Percentiles rank a stretch among this genome's conserved stretches.
Conservation (phyloP, 2,329 filamentous ascomycete species). For the Orbilia blumenaviensis region DNA sequence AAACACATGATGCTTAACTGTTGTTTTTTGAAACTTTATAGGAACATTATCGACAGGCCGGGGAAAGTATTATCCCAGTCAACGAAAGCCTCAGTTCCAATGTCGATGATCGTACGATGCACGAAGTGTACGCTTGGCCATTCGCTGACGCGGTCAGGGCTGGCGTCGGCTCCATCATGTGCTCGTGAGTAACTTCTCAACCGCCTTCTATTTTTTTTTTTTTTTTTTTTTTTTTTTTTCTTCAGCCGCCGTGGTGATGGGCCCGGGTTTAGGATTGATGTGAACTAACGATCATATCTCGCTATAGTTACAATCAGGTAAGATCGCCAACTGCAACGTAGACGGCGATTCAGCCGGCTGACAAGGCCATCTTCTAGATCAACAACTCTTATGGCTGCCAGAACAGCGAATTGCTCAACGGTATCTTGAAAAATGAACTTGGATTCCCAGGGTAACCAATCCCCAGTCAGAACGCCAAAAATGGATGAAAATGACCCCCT, state of each 20-base stretch:
- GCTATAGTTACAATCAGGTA: slow-evolving; percentile 56
- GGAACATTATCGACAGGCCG: slow-evolving; percentile 51
- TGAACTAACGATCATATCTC: slow-evolving; percentile 34
- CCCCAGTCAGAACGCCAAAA: slow-evolving; percentile 4
- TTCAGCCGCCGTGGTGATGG: slow-evolving; percentile 30
- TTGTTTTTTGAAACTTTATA: slow-evolving; percentile 58
- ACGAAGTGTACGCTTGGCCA: slow-evolving; percentile 81
- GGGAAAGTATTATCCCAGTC: slow-evolving; percentile 59
- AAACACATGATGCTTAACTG: slow-evolving; percentile 21
- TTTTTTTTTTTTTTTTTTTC: neutral
- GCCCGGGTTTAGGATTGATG: slow-evolving; percentile 34
- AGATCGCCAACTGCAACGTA: slow-evolving; percentile 27
- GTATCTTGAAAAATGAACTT: slow-evolving; percentile 67
- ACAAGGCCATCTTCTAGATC: slow-evolving; percentile 60
- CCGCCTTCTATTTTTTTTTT: neutral
- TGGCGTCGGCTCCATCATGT: slow-evolving; percentile 72
- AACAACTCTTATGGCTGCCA: slow-evolving; percentile 66
- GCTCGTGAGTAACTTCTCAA: slow-evolving; percentile 58
- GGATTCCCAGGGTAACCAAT: slow-evolving; percentile 64
- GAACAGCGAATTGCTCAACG: slow-evolving; percentile 65
- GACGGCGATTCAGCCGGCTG: slow-evolving; percentile 55
- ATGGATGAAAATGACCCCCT: slow-evolving; percentile 8
- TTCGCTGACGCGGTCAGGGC: slow-evolving; percentile 77
- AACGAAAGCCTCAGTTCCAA: slow-evolving; percentile 69
- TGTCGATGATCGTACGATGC: slow-evolving; percentile 76